Evolutionary conservation across 1,284 basidiomycete genomes (phyloP).

Genomic region (Trichosporon sp.): DNA sequence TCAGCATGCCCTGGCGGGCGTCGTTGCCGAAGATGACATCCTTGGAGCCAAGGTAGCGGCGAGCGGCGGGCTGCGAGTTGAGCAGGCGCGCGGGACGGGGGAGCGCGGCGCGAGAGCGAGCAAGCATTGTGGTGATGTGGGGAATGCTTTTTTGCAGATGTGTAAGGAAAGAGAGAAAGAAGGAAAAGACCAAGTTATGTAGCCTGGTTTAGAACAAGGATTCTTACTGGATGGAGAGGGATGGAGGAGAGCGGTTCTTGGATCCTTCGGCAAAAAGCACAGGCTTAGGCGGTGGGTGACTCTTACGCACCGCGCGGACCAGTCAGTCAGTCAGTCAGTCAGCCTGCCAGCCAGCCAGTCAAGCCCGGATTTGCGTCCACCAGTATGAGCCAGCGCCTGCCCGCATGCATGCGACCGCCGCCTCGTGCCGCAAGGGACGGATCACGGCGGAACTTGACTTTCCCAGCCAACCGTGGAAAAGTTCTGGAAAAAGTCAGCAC

Average conservation of each 20-base stretch:
- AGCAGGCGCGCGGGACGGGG: slow-evolving; percentile 60
- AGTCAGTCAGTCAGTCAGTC: background rate
- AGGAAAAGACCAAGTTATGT: slow-evolving; percentile 18
- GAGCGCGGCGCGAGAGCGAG: slow-evolving; percentile 50
- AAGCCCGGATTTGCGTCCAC: background rate
- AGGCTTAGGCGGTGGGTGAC: slow-evolving; percentile 16
- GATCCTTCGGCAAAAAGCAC: slow-evolving; percentile 25
- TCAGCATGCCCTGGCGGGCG: slow-evolving; percentile 88
- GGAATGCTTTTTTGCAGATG: slow-evolving; percentile 31
- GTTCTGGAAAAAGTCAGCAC: slow-evolving; percentile 34
- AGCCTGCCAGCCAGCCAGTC: too few species aligned
- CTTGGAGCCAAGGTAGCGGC: slow-evolving; percentile 73
- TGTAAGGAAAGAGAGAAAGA: slow-evolving; percentile 19
- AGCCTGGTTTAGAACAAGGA: slow-evolving; percentile 11
- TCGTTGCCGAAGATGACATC: slow-evolving; percentile 97
- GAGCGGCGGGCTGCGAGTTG: slow-evolving; percentile 54
- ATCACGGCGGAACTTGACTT: slow-evolving; percentile 19
- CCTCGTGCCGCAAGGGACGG: background rate
- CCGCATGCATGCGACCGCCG: slow-evolving; percentile 11
- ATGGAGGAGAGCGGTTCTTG: background rate
- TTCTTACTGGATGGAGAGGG: slow-evolving; percentile 12
- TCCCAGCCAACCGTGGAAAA: slow-evolving; percentile 30
- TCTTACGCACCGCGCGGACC: background rate
- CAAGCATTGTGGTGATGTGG: slow-evolving; percentile 35
- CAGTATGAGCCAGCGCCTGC: background rate